Base-by-base conservation (phyloP, 805 yeast genomes). In the Kodamaea hsintzibuensis region DNA sequence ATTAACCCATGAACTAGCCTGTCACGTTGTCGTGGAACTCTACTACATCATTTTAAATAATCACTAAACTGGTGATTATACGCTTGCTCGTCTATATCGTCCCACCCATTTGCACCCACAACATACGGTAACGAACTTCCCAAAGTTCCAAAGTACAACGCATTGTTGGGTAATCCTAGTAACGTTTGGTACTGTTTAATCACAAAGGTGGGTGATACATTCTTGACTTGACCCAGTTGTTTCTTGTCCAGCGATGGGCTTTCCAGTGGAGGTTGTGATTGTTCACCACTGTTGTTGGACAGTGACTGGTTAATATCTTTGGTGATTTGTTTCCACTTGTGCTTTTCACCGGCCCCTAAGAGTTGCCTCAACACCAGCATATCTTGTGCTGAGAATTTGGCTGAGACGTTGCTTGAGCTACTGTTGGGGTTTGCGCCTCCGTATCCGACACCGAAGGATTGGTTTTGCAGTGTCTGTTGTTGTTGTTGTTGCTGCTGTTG, bases 251-350 rank as follows among this genome's bases (percentile, higher is more conserved):
- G 25, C 25, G 25, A 18, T 42, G 43, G 53, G 42, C 40, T 35
- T 39, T 48, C 16, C 22, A 19, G 48, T 18, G 7, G 42, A 7
- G 40, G 42, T 54, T 18, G 50, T 13, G 10, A 30, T 35, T 22
- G 16, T 45, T 18, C 42, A 12, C 48, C 49, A 42, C 12, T 38
- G 49, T 47, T 47, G 49, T 47, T 42, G 37, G 51, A 35, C 47
- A 55, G 55, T 17, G 38, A 30, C 44, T 52, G 57, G 55, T 62
- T 62, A 53, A 62, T 59, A 46, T 60, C 64, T 64, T 40, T 77
- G 49, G 87, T 80, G 58, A 83, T 76, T 60, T 74, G 82, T 62
- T 80, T 79, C 88, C 88, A 83, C 61, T 83, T 83, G 59, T 79
- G 78, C 53, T 80, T 74, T 58, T 83, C 88, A 2, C 83, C 86